A percentile compares a stretch with the other conserved stretches of the same genome.
Conservation (phyloP, 1,139 yeast genomes). For the Yamadazyma siamensis region DNA sequence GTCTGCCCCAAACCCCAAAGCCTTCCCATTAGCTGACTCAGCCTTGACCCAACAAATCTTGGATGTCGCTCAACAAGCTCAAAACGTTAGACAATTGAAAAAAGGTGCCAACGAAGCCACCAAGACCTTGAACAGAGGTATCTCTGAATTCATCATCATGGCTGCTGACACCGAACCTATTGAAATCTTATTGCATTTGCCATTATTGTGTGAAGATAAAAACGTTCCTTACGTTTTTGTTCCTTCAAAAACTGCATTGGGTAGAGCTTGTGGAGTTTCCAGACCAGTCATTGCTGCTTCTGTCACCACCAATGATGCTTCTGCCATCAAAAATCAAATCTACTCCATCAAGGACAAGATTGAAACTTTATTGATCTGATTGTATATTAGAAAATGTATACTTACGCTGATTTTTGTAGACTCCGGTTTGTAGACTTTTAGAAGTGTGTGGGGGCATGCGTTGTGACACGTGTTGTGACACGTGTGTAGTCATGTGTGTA, state of each 20-base stretch:
- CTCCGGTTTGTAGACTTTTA: too few relatives aligned
- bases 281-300: slow-evolving; percentile 99
- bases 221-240: slow-evolving; percentile 98
- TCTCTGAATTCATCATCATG: slow-evolving; percentile 98
- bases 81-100: slow-evolving; percentile 96
- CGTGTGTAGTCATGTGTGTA: too few relatives aligned
- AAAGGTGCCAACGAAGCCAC: slow-evolving; percentile 99
- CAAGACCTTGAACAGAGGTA: slow-evolving; percentile 99
- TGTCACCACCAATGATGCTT: slow-evolving; percentile 97
- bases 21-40: slow-evolving; percentile 98
- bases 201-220: slow-evolving; percentile 97
- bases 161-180: slow-evolving; percentile 99
- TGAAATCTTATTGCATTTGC: slow-evolving; percentile 96
- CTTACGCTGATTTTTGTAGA: background rate
- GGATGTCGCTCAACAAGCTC: slow-evolving; percentile 97
- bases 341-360: slow-evolving; percentile 98
- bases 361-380: slow-evolving; percentile 93
- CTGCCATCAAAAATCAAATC: slow-evolving; percentile 95
- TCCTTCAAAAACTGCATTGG: slow-evolving; percentile 97
- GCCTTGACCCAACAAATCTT: slow-evolving; percentile 94
- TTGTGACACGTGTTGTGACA: too few relatives aligned
- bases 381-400: slow-evolving; percentile 9
- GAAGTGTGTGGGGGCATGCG: too few relatives aligned
- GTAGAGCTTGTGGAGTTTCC: slow-evolving; percentile 99
- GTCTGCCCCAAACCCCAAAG: slow-evolving; percentile 90